Evolutionary conservation across 345 rosid species (phyloP).

Genomic region (Citrus unshiu): DNA sequence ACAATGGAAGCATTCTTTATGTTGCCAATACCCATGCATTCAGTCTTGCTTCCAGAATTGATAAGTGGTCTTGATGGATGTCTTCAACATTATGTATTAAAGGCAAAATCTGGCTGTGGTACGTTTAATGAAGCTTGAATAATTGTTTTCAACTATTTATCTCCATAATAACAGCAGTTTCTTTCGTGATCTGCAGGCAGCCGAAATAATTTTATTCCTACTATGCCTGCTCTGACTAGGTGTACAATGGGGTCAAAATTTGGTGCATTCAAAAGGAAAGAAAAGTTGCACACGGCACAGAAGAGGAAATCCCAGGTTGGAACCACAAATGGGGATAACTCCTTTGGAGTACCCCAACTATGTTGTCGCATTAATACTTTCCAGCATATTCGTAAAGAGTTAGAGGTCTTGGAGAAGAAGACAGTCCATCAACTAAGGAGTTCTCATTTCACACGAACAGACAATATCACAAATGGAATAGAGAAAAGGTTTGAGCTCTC

Average conservation of each 20-base stretch:
- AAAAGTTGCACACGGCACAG: constrained; percentile 46
- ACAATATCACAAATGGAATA: constrained; percentile 38
- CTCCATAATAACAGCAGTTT: not conserved
- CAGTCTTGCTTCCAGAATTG: constrained; percentile 74
- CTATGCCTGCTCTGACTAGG: constrained; percentile 81
- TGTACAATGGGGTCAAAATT: constrained; percentile 69
- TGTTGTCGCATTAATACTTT: constrained; percentile 79
- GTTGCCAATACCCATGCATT: constrained; percentile 79
- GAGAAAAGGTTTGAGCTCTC: constrained; percentile 68
- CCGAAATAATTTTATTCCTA: constrained; percentile 60
- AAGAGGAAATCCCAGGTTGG: constrained; percentile 63
- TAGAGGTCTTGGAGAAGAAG: constrained; percentile 63
- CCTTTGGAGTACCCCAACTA: constrained; percentile 62
- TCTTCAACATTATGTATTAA: constrained; percentile 68
- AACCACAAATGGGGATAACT: constrained; percentile 36
- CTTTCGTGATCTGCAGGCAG: constrained; percentile 44
- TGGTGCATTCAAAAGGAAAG: constrained; percentile 69
- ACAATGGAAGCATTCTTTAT: constrained; percentile 89
- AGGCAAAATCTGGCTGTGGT: constrained; percentile 96
- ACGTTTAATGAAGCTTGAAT: constrained; percentile 16
- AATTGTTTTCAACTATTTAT: not conserved
- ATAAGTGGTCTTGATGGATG: constrained; percentile 72
- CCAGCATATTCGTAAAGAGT: constrained; percentile 60
- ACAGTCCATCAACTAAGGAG: constrained; percentile 51
- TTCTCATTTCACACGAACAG: constrained; percentile 46